These are phyloP conservation scores for Lactifluus hygrophoroides DNA, from an alignment of 768 basidiomycete species.

Conservation along the genomic window DNA sequence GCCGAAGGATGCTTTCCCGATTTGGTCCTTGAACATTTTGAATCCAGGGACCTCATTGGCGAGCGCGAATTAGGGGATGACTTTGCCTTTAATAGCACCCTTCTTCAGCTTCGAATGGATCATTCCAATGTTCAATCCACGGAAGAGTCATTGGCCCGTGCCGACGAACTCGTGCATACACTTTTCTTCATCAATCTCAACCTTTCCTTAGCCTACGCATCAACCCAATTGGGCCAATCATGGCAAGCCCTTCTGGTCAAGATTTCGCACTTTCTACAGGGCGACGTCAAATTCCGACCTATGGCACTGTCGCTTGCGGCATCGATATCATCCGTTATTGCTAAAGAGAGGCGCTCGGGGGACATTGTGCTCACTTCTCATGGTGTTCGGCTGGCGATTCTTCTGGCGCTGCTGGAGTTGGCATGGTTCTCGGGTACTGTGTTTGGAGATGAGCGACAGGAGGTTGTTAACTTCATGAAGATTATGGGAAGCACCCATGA, in stretches of 20 bases:
- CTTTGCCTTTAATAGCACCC: conserved; percentile 59
- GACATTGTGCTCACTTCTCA: conserved; percentile 84
- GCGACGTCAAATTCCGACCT: conserved; percentile 46
- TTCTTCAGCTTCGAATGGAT: conserved; percentile 54
- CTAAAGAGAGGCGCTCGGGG: conserved; percentile 61
- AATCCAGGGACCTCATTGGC: conserved; percentile 47
- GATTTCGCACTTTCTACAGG: conserved; percentile 54
- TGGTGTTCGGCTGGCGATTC: conserved; percentile 58
- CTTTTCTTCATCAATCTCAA: conserved; percentile 78
- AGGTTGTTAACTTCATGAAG: conserved; percentile 51
- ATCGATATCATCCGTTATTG: conserved; percentile 56
- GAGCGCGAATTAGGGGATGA: conserved; percentile 75
- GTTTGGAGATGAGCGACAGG: conserved; percentile 31
- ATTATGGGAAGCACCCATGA: conserved; percentile 52
- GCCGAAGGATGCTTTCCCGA: conserved; percentile 47
- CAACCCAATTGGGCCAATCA: conserved; percentile 62
- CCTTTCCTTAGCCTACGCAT: conserved; percentile 74
- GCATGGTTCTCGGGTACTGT: conserved; percentile 63
- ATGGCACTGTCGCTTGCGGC: conserved; percentile 50
- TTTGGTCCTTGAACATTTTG: conserved; percentile 57
- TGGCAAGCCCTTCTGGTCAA: conserved; percentile 70
- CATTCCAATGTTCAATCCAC: conserved; percentile 33
- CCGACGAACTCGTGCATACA: conserved; percentile 45
- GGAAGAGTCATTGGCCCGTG: conserved; percentile 35
- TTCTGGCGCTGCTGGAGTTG: conserved; percentile 72